phyloP scores from a whole-genome alignment of 23 red algal genomes.

The Porphyridium purpureum region DNA sequence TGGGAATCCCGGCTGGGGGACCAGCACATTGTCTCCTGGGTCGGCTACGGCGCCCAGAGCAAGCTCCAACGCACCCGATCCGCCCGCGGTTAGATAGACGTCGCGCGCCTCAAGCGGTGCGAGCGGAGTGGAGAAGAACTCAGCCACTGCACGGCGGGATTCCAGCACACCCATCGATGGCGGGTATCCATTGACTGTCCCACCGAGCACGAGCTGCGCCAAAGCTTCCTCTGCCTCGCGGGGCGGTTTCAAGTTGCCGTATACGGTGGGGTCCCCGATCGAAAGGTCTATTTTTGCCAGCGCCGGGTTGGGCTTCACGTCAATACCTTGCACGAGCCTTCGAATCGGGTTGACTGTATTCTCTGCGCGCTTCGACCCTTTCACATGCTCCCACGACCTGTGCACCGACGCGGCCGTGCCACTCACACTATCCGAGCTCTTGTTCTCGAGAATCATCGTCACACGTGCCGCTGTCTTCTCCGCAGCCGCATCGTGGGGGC shows the following conservation, averaged over 20 bases:
- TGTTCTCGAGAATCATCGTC: constrained; percentile 1
- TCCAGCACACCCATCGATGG: constrained; percentile 46
- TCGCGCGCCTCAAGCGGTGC: constrained; percentile 36
- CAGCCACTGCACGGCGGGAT: constrained; percentile 48
- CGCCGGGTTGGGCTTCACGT: constrained; percentile 58
- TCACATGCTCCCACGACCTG: constrained; percentile 8
- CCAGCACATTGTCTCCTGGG: constrained; percentile 76
- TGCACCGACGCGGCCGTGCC: not conserved
- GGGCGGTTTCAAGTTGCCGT: constrained; percentile 58
- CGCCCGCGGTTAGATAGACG: constrained; percentile 52
- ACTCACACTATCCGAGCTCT: not conserved
- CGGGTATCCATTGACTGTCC: constrained; percentile 49
- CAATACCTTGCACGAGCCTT: constrained; percentile 72
- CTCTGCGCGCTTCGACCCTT: constrained; percentile 39
- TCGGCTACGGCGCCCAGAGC: constrained; percentile 59
- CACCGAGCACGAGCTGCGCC: constrained; percentile 14
- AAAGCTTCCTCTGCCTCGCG: constrained; percentile 17
- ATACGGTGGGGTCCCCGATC: constrained; percentile 79
- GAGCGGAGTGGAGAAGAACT: constrained; percentile 18
- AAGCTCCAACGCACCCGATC: constrained; percentile 82
- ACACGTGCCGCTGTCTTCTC: no score
- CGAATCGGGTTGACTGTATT: constrained; percentile 93
- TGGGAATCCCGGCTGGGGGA: constrained; percentile 84
- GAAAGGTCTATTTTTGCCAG: constrained; percentile 46
- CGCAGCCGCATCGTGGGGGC: no score